These are phyloP conservation scores for Talaromyces sp. DNA, from an alignment of 2,329 filamentous ascomycete genomes.

Conservation along the genomic window DNA sequence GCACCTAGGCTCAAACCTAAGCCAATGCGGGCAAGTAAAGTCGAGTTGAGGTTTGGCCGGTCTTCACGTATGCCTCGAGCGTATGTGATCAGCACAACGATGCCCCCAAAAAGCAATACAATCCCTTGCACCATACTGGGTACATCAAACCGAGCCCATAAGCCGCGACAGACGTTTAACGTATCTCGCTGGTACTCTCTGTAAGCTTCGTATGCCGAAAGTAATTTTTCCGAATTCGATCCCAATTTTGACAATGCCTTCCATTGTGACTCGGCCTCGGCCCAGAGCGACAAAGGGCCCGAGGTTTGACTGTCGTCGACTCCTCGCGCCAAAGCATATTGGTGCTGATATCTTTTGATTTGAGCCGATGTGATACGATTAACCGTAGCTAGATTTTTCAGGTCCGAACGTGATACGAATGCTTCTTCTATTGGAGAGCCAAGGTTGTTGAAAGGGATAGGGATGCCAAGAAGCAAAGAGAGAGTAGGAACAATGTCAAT, in stretches of 20 bases:
- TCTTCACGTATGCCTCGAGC: conserved; percentile 53
- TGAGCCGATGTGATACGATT: conserved; percentile 74
- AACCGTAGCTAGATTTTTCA: conserved; percentile 70
- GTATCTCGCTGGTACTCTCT: conserved; percentile 71
- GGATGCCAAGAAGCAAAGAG: conserved; percentile 78
- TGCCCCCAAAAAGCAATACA: conserved; percentile 59
- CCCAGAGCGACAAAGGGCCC: conserved; percentile 55
- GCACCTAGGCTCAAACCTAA: conserved; percentile 45
- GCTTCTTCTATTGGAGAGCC: conserved; percentile 91
- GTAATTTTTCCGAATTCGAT: conserved; percentile 31
- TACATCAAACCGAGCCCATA: conserved; percentile 92
- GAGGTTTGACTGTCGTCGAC: conserved; percentile 56
- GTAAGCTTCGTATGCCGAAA: conserved; percentile 52
- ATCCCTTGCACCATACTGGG: conserved; percentile 80
- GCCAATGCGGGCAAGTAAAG: conserved; percentile 41
- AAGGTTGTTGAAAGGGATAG: conserved; percentile 93
- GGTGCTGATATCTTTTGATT: conserved; percentile 79
- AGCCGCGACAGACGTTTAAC: conserved; percentile 67
- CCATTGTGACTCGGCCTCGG: conserved; percentile 51
- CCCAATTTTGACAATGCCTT: conserved; percentile 37
- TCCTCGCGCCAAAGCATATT: conserved; percentile 70
- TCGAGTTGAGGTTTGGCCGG: conserved; percentile 45
- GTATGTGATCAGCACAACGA: conserved; percentile 68
- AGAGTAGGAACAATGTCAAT: conserved; percentile 95
- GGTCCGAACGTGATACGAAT: conserved; percentile 68